Evolutionary conservation across 345 rosid species (phyloP).

Genomic region (Microthlaspi erraticum): DNA sequence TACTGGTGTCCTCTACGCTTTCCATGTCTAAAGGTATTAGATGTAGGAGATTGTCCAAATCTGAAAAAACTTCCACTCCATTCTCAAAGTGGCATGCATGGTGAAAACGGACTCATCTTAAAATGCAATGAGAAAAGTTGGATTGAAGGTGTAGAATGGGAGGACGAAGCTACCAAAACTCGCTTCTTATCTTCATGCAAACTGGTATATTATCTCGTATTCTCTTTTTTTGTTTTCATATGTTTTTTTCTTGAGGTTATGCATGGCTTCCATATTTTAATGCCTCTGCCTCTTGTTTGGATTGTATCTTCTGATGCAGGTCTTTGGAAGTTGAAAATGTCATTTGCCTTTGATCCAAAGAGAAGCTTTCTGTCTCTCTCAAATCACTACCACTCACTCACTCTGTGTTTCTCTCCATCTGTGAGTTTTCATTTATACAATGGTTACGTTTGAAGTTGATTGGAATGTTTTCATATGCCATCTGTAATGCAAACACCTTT

Average conservation of each 20-base stretch:
- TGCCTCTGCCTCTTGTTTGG: background rate
- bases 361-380: background rate
- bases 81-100: background rate
- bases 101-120: background rate
- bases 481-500: background rate
- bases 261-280: background rate
- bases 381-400: too few species aligned
- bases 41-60: accelerated
- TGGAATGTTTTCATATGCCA: background rate
- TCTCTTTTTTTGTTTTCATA: background rate
- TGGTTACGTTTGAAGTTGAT: background rate
- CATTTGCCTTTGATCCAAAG: background rate
- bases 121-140: accelerated
- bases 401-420: background rate
- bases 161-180: conserved; percentile 22
- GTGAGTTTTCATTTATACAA: background rate
- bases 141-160: conserved; percentile 23
- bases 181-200: background rate
- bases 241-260: background rate
- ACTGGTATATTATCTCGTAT: background rate
- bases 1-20: conserved; percentile 23
- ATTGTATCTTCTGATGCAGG: background rate
- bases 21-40: background rate
- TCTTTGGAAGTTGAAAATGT: background rate
- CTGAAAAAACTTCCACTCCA: conserved; percentile 30